A percentile compares a stretch with the other conserved stretches of the same genome.
Evolutionary conservation across 257 asterid species (phyloP).

Genomic region (Striga asiatica): DNA sequence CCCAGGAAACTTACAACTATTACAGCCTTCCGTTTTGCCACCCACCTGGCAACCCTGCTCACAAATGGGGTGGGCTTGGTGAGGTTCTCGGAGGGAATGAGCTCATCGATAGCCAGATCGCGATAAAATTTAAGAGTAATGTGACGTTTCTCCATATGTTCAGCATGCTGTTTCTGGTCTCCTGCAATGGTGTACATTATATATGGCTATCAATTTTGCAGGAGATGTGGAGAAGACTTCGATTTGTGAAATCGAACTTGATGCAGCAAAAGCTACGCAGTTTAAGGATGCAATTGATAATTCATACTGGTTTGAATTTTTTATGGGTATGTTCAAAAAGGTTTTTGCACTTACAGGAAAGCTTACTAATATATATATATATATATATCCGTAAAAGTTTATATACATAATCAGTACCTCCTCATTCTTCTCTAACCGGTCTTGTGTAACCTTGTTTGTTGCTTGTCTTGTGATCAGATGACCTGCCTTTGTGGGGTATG

Average conservation of each 20-base stretch:
- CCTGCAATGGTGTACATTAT: background rate
- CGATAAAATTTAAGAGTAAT: constrained; percentile 73
- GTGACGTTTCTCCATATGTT: background rate
- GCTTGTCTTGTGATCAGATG: constrained; percentile 51
- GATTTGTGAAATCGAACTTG: constrained; percentile 54
- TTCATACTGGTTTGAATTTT: constrained; percentile 66
- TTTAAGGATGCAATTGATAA: constrained; percentile 61
- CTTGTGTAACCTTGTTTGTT: constrained; percentile 17
- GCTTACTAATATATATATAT: background rate
- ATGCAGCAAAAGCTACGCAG: constrained; percentile 42
- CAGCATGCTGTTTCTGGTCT: background rate
- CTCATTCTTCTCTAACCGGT: constrained; percentile 19
- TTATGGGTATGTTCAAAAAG: constrained; percentile 35
- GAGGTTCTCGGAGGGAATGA: constrained; percentile 99
- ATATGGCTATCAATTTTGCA: constrained; percentile 20
- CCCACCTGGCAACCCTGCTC: constrained; percentile 55
- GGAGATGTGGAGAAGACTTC: constrained; percentile 46
- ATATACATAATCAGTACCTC: background rate
- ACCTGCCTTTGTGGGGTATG: constrained; percentile 97
- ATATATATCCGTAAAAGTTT: background rate
- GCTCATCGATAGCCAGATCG: constrained; percentile 84
- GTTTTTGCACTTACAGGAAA: background rate
- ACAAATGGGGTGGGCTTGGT: constrained; percentile 99
- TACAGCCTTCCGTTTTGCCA: constrained; percentile 90
- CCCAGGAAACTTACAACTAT: constrained; percentile 96